These are phyloP conservation scores for Backusella psychrophila DNA, from an alignment of 192 early-diverging fungal genomes.

Conservation along the genomic window DNA sequence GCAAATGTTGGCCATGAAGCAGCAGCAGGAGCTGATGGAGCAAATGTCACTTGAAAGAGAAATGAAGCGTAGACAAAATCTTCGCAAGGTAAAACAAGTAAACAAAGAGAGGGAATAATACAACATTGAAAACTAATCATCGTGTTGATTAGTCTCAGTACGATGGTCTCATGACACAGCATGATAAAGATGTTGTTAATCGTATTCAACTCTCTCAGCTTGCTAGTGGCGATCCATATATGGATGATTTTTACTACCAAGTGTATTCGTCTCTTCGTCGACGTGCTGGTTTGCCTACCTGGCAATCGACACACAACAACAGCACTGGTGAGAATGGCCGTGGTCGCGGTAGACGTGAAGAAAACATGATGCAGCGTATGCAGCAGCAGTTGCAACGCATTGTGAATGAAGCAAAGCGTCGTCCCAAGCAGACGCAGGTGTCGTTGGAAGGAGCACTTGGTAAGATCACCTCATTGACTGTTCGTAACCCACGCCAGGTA, in stretches of 20 bases:
- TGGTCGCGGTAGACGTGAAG: constrained; percentile 44
- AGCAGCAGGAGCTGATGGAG: constrained; percentile 32
- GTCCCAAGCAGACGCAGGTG: constrained; percentile 83
- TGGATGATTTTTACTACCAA: constrained; percentile 97
- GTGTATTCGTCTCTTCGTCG: constrained; percentile 77
- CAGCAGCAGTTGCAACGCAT: constrained; percentile 96
- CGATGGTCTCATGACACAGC: constrained; percentile 87
- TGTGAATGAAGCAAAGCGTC: constrained; percentile 87
- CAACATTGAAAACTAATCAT: background rate
- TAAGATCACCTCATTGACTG: constrained; percentile 88
- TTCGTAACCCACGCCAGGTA: constrained; percentile 85
- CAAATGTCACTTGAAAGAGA: constrained; percentile 31
- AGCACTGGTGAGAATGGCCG: constrained; percentile 28
- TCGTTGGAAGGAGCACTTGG: constrained; percentile 94
- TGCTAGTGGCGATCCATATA: constrained; percentile 87
- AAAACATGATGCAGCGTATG: constrained; percentile 69
- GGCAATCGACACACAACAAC: constrained; percentile 24
- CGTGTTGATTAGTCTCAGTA: constrained; percentile 63
- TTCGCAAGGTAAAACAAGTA: constrained; percentile 21
- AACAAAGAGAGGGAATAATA: background rate
- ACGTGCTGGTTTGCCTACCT: constrained; percentile 40
- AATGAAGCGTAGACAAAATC: constrained; percentile 38
- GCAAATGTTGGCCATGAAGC: constrained; percentile 19
- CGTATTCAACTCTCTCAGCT: constrained; percentile 94
- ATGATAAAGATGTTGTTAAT: constrained; percentile 93